These are phyloP conservation scores for Suillus ampliporus DNA, from an alignment of 768 basidiomycete species.

Conservation along the genomic window DNA sequence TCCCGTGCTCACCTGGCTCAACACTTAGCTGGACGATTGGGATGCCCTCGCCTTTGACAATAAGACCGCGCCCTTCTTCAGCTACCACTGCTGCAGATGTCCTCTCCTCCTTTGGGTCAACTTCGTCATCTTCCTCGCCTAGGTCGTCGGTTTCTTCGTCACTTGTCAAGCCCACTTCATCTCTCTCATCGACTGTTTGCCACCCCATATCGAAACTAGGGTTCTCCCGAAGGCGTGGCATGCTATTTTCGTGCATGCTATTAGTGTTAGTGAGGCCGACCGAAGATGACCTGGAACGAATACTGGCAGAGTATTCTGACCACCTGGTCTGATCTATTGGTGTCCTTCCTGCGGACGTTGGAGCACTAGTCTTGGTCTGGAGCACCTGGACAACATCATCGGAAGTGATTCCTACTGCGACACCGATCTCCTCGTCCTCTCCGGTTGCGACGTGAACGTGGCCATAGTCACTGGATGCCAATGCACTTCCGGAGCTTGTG, in stretches of 20 bases:
- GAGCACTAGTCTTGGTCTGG: constrained; percentile 53
- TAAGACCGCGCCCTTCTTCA: constrained; percentile 85
- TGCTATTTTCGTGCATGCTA: constrained; percentile 44
- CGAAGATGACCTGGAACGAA: constrained; percentile 75
- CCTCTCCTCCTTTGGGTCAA: constrained; percentile 66
- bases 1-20: constrained; percentile 64
- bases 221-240: constrained; percentile 60
- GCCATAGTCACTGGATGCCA: constrained; percentile 63
- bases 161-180: constrained; percentile 64
- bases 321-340: constrained; percentile 70
- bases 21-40: constrained; percentile 68
- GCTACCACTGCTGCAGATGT: constrained; percentile 81
- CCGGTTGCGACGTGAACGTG: constrained; percentile 70
- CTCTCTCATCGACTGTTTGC: constrained; percentile 74
- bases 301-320: constrained; percentile 73
- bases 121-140: constrained; percentile 56
- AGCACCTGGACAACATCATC: constrained; percentile 70
- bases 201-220: constrained; percentile 80
- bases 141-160: constrained; percentile 56
- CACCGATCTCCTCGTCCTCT: constrained; percentile 56
- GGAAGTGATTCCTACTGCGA: constrained; percentile 64
- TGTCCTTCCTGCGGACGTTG: constrained; percentile 53
- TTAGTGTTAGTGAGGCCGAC: constrained; percentile 54
- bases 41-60: constrained; percentile 71
- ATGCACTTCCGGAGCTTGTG: constrained; percentile 69